A percentile compares a stretch with the other conserved stretches of the same genome.
phyloP scores from a whole-genome alignment of 2,329 filamentous ascomycete species.

The Stagonosporopsis cucurbitacearum region DNA sequence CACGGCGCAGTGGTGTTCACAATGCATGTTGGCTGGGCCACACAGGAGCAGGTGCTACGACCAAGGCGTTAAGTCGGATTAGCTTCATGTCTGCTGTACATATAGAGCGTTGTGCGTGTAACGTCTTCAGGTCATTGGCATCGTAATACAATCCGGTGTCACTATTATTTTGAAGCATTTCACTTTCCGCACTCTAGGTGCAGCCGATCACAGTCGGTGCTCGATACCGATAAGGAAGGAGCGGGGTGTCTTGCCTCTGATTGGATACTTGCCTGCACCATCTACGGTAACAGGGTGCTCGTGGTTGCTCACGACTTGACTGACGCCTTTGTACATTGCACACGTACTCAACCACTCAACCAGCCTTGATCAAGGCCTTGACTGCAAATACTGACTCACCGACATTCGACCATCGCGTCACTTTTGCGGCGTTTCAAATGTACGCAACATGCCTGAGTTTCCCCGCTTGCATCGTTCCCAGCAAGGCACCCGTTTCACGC shows the following conservation, averaged over 20 bases:
- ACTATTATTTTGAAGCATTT: not conserved
- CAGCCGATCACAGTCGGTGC: not conserved
- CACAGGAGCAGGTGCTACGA: conserved; percentile 4
- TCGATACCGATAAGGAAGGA: conserved; percentile 14
- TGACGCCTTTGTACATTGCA: conserved; percentile 14
- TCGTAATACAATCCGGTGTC: not conserved
- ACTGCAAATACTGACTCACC: conserved; percentile 1
- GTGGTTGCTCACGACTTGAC: conserved; percentile 15
- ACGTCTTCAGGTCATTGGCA: not conserved
- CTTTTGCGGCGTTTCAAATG: conserved; percentile 5
- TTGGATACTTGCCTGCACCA: not conserved
- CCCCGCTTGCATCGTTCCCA: conserved; percentile 24
- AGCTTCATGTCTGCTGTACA: conserved; percentile 13
- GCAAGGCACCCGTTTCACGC: conserved; percentile 28
- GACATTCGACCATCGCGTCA: not conserved
- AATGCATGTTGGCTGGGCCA: conserved; percentile 19
- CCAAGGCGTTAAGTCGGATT: conserved; percentile 19
- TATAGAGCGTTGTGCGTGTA: conserved; percentile 7
- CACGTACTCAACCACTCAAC: not conserved
- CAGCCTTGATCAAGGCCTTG: conserved; percentile 4
- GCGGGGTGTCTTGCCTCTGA: conserved; percentile 13
- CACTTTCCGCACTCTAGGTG: not conserved
- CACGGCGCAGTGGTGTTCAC: conserved; percentile 32
- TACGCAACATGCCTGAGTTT: conserved; percentile 14
- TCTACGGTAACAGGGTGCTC: conserved; percentile 12